A percentile compares a stretch with the other conserved stretches of the same genome.
These are phyloP conservation scores for Scheffersomyces coipomensis DNA, from an alignment of 805 yeast species.

Conservation along the genomic window DNA sequence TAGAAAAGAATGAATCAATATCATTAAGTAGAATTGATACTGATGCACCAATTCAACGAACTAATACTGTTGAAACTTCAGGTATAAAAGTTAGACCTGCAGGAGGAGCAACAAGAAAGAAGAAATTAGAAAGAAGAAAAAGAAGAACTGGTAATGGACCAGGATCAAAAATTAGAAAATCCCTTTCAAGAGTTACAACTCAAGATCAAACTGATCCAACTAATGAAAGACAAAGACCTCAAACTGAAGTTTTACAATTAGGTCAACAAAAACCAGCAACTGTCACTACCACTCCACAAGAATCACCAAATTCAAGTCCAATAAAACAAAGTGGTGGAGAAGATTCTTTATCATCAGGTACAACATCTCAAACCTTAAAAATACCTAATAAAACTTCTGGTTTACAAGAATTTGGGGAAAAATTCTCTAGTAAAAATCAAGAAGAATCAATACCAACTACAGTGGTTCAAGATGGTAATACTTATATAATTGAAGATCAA, in stretches of 20 bases:
- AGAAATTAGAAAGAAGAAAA: conserved; percentile 30
- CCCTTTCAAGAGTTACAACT: conserved; percentile 22
- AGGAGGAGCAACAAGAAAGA: conserved; percentile 67
- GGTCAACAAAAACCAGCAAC: conserved; percentile 21
- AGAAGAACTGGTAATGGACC: conserved; percentile 14
- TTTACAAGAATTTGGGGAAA: conserved; percentile 4
- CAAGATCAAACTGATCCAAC: conserved; percentile 9
- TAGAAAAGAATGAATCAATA: conserved; percentile 74
- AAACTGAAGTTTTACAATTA: conserved; percentile 38
- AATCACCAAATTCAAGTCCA: background rate
- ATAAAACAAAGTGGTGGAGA: background rate
- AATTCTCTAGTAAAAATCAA: conserved; percentile 4
- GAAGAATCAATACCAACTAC: conserved; percentile 25
- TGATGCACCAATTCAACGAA: conserved; percentile 9
- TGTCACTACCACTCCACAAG: background rate
- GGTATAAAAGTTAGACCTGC: conserved; percentile 68
- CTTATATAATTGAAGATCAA: conserved; percentile 75
- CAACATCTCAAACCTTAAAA: background rate
- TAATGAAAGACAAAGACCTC: conserved; percentile 33
- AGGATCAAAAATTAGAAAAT: conserved; percentile 31
- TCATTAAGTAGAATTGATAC: conserved; percentile 86
- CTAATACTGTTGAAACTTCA: conserved; percentile 49
- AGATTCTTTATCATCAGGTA: background rate
- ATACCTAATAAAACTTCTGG: conserved; percentile 4
- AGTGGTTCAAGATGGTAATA: conserved; percentile 62